phyloP scores from a whole-genome alignment of 208 protist genomes.

The Acanthamoeba royreba region DNA sequence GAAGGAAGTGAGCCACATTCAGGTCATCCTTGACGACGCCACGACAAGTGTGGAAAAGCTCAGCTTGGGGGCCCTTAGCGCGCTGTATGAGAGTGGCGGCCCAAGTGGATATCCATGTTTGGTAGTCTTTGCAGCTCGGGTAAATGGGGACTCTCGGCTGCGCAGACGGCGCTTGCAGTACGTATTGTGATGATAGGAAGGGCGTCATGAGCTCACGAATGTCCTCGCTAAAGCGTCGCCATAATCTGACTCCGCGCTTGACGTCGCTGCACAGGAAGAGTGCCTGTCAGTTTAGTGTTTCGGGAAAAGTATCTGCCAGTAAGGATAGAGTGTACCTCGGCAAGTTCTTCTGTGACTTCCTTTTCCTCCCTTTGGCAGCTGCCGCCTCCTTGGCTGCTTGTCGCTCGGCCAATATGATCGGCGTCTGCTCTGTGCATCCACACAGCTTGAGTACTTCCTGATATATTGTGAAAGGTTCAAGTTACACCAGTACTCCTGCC shows the following conservation, averaged over 20 bases:
- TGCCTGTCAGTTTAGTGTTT: no score
- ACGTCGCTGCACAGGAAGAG: background rate
- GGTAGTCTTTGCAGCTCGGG: conserved; percentile 16
- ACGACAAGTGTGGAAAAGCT: conserved; percentile 61
- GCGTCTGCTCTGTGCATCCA: background rate
- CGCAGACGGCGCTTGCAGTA: background rate
- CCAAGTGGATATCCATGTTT: conserved; percentile 59
- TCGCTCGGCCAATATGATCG: background rate
- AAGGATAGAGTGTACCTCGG: background rate
- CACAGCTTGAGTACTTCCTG: conserved; percentile 65
- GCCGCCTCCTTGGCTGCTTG: background rate
- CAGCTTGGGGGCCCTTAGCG: background rate
- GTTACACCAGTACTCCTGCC: no score
- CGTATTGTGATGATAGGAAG: background rate
- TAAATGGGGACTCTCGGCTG: background rate
- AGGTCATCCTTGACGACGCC: conserved; percentile 68
- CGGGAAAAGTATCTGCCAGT: background rate
- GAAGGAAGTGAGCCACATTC: conserved; percentile 57
- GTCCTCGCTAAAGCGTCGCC: background rate
- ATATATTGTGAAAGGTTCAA: no score
- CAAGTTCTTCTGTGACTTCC: background rate
- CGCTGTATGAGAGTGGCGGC: background rate
- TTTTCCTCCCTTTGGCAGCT: background rate
- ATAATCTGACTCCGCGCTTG: conserved; percentile 1
- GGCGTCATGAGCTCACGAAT: conserved; percentile 18